phyloP scores from a whole-genome alignment of 768 basidiomycete genomes.

The Serendipita vermifera region DNA sequence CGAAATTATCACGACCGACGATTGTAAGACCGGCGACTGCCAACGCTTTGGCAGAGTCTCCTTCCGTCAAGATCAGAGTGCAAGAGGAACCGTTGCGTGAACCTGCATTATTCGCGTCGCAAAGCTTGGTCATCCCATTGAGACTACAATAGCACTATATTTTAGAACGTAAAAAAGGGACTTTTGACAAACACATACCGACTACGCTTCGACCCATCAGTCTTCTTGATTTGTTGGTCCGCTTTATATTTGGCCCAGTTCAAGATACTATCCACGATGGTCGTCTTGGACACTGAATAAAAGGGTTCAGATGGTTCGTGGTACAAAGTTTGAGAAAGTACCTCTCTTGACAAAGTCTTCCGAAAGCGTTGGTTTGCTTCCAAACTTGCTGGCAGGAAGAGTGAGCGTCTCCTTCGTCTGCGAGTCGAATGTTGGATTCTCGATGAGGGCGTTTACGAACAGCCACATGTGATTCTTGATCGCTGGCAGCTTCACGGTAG shows the following conservation, averaged over 20 bases:
- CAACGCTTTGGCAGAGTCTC: conserved; percentile 95
- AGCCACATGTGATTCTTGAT: conserved; percentile 98
- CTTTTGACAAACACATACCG: conserved; percentile 36
- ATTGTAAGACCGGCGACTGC: conserved; percentile 91
- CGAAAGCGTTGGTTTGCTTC: conserved; percentile 66
- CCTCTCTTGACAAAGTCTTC: conserved; percentile 98
- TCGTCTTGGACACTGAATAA: conserved; percentile 62
- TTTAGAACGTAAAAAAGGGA: neutral
- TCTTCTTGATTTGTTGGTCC: conserved; percentile 91
- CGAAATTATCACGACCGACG: conserved; percentile 92
- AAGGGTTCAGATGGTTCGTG: neutral
- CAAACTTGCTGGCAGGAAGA: conserved; percentile 75
- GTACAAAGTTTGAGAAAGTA: conserved; percentile 24
- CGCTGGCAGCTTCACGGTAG: conserved; percentile 84
- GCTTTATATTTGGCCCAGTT: conserved; percentile 97
- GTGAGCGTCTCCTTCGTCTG: conserved; percentile 97
- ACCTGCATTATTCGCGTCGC: conserved; percentile 96
- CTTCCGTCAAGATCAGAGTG: conserved; percentile 95
- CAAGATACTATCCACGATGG: conserved; percentile 82
- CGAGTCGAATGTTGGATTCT: conserved; percentile 98
- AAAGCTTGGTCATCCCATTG: conserved; percentile 80
- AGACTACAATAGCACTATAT: conserved; percentile 37
- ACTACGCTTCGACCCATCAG: conserved; percentile 80
- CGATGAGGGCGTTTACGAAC: conserved; percentile 89
- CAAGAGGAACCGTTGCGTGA: conserved; percentile 67